Base-by-base conservation (phyloP, 2,329 filamentous ascomycete species). In the Alternaria arbusti region DNA sequence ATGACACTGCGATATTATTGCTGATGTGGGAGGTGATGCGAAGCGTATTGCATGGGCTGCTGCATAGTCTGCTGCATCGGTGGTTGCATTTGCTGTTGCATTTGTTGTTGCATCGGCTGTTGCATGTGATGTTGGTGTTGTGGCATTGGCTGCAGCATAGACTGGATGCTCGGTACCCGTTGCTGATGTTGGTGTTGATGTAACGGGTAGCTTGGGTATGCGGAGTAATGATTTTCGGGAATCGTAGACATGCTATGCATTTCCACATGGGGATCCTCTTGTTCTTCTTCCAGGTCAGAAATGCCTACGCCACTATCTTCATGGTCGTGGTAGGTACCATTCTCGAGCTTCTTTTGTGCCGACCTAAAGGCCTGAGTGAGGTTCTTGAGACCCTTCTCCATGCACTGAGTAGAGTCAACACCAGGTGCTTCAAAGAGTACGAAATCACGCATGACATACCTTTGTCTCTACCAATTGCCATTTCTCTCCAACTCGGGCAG, bases 321-420 rank as follows among this genome's bases (percentile, higher is more conserved):
- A 82, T 82, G 78, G 70, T 82, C 79, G 70, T 75, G 76, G 74
- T 82, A 79, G 73, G 75, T 83, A 81, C 80, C 82, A 72, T 71
- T 70, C 57, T 70, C 70, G 84, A 87, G 87, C 82, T 89, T 89
- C 73, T 89, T 89, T 62, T 87, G 85, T 61, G 87, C 88, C 59
- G 89, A 86, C 65, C 91, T 88, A 68, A 89, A 86, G 56, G 89
- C 87, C 71, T 89, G 88, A 77, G 91, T 89, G 61, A 96, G 86
- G 79, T 92, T 94, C 82, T 94, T 95, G 72, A 95, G 84, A 36
- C 93, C 92, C 75, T 91, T 91, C 78, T 91, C 89, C 89, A 96
- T 92, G 81, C 91, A 93, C 92, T 95, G 69, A 58, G 23, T 63
- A 40, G 17, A 15, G 50, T 71, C 54, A 75, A 68, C 54, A 28